Base-by-base conservation (phyloP, 2,329 filamentous ascomycete species). In the Aspergillus nomiae region DNA sequence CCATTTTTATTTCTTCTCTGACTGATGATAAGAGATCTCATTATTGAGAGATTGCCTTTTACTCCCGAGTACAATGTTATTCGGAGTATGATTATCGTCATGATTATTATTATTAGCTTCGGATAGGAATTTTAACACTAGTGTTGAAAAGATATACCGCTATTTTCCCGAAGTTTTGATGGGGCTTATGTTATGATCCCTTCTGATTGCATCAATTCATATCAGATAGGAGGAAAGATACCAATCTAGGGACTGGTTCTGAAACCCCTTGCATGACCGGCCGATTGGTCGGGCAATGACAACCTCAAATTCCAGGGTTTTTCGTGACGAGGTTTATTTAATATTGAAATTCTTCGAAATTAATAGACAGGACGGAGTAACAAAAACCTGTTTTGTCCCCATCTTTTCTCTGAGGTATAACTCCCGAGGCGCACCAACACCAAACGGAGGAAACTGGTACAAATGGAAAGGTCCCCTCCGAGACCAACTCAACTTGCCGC, bases 401-500 rank as follows among this genome's bases (percentile, higher is more conserved):
- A 7, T 36, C 34, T 43, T 21, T 43, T 19, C 19, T 43, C 21
- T 7, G 24, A 28, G 12, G 45, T 28, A 24, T 48, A 14, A 28
- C 45, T 28, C 24, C 24, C 14, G 12, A 48, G 12, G 34, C 34
- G 10, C 14, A 16, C 26, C 28, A 34, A 34, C 14, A 32, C 9
- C 28, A 51, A 32, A 32, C 14, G 16, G 28, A 51, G 48, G 48
- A 21, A n/a, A 51, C 11, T 51, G 48, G 38, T n/a, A 41, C 16
- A 41, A 12, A 28, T 16, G 34, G 34, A 16, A 36, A 36, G 14
- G 34, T 36, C 32, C 32, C 24, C 19, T 45, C 54, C 28, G 54
- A 56, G 36, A 48, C 48, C 14, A 51, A 56, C 34, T 10, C 34
- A 45, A 43, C 19, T 59, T 32, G 56, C 56, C 45, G 56, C 56